A percentile compares a stretch with the other conserved stretches of the same genome.
phyloP scores from a whole-genome alignment of 495 filamentous ascomycete species.

The Thozetella sp. region DNA sequence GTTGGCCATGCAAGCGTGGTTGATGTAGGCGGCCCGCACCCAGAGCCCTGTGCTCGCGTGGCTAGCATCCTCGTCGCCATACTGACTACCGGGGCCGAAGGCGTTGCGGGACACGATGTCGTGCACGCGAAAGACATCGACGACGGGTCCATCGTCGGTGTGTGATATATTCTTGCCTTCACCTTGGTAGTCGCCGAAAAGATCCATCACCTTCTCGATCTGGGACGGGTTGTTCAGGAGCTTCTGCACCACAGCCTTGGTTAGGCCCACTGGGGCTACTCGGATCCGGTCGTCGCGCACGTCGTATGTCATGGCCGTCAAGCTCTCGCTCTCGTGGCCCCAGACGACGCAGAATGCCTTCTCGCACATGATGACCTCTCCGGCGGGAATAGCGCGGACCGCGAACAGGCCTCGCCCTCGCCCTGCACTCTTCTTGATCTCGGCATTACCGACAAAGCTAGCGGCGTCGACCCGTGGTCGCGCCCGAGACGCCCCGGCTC shows the following conservation, averaged over 20 bases:
- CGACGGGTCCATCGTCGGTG: constrained; percentile 19
- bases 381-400: constrained; percentile 41
- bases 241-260: constrained; percentile 34
- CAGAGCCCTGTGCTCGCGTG: constrained; percentile 45
- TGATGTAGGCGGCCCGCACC: constrained; percentile 49
- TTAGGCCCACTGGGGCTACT: constrained; percentile 35
- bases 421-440: constrained; percentile 8
- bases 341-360: constrained; percentile 45
- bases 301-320: constrained; percentile 26
- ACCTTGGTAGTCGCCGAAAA: constrained; percentile 32
- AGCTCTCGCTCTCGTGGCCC: constrained; percentile 14
- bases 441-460: constrained; percentile 23
- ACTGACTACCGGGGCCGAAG: constrained; percentile 27
- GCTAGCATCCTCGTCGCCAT: constrained; percentile 17
- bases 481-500: constrained; percentile 17
- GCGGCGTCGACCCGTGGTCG: constrained; percentile 28
- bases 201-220: constrained; percentile 28
- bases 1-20: constrained; percentile 53
- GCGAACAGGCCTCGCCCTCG: constrained; percentile 46
- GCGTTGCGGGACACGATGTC: constrained; percentile 34
- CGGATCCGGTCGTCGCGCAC: constrained; percentile 20
- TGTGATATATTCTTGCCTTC: constrained; percentile 17
- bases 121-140: constrained; percentile 38
- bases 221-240: constrained; percentile 44
- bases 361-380: constrained; percentile 52